A percentile compares a stretch with the other conserved stretches of the same genome.
phyloP scores from a whole-genome alignment of 2,329 filamentous ascomycete species.

The Tolypocladium nubicola region DNA sequence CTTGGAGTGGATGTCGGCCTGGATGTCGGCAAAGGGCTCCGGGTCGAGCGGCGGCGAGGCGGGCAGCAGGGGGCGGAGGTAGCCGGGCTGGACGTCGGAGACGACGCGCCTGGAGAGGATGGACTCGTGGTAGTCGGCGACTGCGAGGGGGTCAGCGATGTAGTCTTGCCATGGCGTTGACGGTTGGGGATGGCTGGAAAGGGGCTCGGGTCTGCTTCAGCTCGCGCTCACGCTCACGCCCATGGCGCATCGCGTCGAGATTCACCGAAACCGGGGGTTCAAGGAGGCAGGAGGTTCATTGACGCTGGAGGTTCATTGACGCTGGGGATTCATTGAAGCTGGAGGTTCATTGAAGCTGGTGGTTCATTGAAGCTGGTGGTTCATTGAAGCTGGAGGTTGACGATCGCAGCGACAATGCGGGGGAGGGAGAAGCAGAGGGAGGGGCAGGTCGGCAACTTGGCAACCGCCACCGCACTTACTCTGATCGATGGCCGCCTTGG shows the following conservation, averaged over 20 bases:
- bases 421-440: neutral
- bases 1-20: conserved; percentile 70
- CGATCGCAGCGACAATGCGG: neutral
- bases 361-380: neutral
- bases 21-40: conserved; percentile 70
- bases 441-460: neutral
- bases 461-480: conserved; percentile 41
- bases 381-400: neutral
- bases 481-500: conserved; percentile 69
- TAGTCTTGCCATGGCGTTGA: neutral
- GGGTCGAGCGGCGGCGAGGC: conserved; percentile 50
- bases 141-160: conserved; percentile 28
- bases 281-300: no score
- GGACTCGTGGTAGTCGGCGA: conserved; percentile 74
- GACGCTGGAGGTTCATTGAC: no score
- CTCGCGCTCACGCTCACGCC: neutral
- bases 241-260: no score
- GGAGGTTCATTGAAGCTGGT: neutral
- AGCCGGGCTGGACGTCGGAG: conserved; percentile 72
- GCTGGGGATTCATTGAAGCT: no score
- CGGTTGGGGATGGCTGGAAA: neutral
- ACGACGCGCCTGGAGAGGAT: conserved; percentile 62
- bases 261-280: neutral
- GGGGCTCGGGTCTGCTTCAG: neutral
- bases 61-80: conserved; percentile 72